These are phyloP conservation scores for Ogataea chonburiensis DNA, from an alignment of 805 yeast genomes.

Conservation along the genomic window DNA sequence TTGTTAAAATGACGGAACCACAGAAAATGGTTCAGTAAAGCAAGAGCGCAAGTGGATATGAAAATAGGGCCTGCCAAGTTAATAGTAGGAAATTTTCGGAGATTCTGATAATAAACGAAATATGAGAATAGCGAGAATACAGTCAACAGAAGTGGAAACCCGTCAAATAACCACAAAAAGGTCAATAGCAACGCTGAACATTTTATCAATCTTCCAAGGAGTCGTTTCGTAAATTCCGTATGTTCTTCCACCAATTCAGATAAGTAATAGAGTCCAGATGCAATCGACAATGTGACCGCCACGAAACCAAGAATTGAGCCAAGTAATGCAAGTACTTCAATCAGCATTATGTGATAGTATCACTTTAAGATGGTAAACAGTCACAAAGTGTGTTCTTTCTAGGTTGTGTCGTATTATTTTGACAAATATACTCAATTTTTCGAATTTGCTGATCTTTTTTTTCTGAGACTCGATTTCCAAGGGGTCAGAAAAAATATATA, in stretches of 20 bases:
- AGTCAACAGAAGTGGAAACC: conserved; percentile 70
- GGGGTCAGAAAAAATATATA: conserved; percentile 1
- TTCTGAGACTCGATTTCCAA: not conserved
- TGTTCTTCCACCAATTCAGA: conserved; percentile 94
- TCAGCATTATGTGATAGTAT: conserved; percentile 43
- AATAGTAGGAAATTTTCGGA: conserved; percentile 81
- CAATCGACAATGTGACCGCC: conserved; percentile 59
- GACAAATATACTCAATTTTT: conserved; percentile 1
- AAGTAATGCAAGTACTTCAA: conserved; percentile 54
- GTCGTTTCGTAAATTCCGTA: conserved; percentile 75
- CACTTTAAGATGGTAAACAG: no score
- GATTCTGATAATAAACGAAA: conserved; percentile 70
- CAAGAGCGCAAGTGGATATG: conserved; percentile 66
- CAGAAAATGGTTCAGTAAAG: conserved; percentile 74
- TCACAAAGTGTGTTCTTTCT: no score
- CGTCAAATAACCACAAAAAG: conserved; percentile 67
- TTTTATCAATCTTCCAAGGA: conserved; percentile 63
- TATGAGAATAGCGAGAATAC: conserved; percentile 70
- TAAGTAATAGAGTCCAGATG: conserved; percentile 87
- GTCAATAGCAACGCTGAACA: conserved; percentile 53
- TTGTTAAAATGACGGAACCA: conserved; percentile 88
- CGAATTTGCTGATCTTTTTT: no score
- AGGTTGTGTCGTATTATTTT: no score
- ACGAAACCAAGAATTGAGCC: conserved; percentile 64
- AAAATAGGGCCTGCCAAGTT: conserved; percentile 70